Evolutionary conservation across 1,139 yeast genomes (phyloP).

Genomic region (Sugiyamaella grinbergsii): DNA sequence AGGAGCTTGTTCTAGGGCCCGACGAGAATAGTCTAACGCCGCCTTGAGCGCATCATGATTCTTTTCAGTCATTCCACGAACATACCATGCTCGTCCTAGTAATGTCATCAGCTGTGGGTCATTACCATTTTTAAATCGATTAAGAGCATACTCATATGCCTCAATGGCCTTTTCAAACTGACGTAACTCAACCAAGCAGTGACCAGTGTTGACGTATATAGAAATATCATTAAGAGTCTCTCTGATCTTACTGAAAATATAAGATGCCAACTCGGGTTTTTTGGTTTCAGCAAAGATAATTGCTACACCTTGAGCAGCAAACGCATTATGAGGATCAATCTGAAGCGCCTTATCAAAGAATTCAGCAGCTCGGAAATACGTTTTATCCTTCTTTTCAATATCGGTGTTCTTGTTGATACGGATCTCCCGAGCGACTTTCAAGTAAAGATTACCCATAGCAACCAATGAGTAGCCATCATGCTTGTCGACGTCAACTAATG

Average conservation of each 20-base stretch:
- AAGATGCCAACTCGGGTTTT: constrained; percentile 74
- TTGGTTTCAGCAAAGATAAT: constrained; percentile 89
- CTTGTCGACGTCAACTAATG: constrained; percentile 72
- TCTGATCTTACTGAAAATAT: constrained; percentile 82
- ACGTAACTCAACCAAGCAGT: constrained; percentile 78
- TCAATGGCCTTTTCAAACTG: constrained; percentile 88
- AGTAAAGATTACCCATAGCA: constrained; percentile 86
- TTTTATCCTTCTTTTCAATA: constrained; percentile 68
- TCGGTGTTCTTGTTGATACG: constrained; percentile 57
- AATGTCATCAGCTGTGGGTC: constrained; percentile 69
- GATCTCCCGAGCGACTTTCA: constrained; percentile 77
- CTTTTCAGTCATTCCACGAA: constrained; percentile 73
- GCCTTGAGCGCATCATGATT: constrained; percentile 59
- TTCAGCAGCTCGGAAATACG: constrained; percentile 86
- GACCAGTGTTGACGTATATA: constrained; percentile 83
- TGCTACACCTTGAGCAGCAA: constrained; percentile 98
- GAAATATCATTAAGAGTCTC: constrained; percentile 86
- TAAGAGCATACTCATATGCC: constrained; percentile 77
- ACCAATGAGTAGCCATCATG: constrained; percentile 90
- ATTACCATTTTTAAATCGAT: constrained; percentile 62
- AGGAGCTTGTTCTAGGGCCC: constrained; percentile 53
- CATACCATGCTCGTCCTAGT: constrained; percentile 88
- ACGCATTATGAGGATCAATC: constrained; percentile 81
- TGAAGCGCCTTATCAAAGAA: constrained; percentile 84
- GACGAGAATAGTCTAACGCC: constrained; percentile 63